These are phyloP conservation scores for Backusella morwellensis DNA, from an alignment of 192 early-diverging fungal genomes.

Conservation along the genomic window DNA sequence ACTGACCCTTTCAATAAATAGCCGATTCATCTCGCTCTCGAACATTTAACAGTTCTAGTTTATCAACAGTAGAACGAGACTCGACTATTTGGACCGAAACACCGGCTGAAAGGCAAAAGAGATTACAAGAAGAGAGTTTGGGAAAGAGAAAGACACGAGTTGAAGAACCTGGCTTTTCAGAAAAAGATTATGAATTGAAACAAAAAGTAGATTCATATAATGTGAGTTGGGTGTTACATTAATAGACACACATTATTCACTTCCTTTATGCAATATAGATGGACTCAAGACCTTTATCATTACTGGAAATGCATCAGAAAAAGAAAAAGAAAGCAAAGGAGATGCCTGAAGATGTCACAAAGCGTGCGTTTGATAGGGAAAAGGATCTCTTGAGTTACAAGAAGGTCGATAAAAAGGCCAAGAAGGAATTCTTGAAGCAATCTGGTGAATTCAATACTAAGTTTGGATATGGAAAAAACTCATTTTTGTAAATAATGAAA, in stretches of 20 bases:
- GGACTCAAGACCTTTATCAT: conserved; percentile 19
- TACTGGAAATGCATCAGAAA: conserved; percentile 35
- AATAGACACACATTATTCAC: no score
- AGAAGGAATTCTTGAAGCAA: conserved; percentile 29
- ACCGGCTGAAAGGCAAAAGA: conserved; percentile 16
- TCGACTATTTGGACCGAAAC: conserved; percentile 31
- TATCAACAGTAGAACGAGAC: conserved; percentile 15
- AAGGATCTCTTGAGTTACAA: conserved; percentile 24
- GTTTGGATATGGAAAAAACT: conserved; percentile 27
- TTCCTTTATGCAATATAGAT: conserved; percentile 7
- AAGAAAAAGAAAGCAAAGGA: conserved; percentile 13
- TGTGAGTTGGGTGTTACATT: background rate
- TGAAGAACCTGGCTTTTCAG: background rate
- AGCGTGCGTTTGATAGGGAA: conserved; percentile 33
- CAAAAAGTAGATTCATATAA: conserved; percentile 27
- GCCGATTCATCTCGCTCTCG: conserved; percentile 20
- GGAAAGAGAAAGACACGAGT: background rate
- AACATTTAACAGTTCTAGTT: conserved; percentile 16
- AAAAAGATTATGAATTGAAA: conserved; percentile 6
- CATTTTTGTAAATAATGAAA: conserved; percentile 21
- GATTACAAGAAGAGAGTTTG: conserved; percentile 7
- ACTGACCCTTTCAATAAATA: background rate
- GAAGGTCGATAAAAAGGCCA: conserved; percentile 21
- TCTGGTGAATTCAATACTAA: conserved; percentile 18
- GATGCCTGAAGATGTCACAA: conserved; percentile 24